Evolutionary conservation across 2,329 filamentous ascomycete genomes (phyloP), one percentile per base, ranked within the genome.

Genomic region (Neocatenulostroma microsporum): DNA sequence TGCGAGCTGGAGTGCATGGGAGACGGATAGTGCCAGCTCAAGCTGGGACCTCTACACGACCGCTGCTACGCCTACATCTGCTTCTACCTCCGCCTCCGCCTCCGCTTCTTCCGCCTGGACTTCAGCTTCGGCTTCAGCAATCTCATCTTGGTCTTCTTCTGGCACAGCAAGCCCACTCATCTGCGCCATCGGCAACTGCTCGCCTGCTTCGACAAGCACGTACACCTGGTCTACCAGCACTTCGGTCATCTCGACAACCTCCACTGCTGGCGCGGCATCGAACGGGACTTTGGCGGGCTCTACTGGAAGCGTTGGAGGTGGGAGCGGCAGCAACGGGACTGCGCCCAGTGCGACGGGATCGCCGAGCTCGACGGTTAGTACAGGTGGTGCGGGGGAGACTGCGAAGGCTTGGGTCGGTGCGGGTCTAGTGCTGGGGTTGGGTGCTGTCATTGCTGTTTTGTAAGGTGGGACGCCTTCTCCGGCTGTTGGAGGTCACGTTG

Each of bases 1-100:
- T 20, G 23, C 30, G 24, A 14, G 32, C 34, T 46, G 44, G 40
- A 36, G 30, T 25, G 39, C 37, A n/a, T 35, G 29, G 21, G 37
- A 38, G 33, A 39, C 40, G 9, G 42, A 40, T 28, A 37, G 24
- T 8, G 36, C 40, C 3, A 34, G 24, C 14, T 40, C 39, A 11
- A 40, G 26, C 36, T 46, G 36, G 36, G 44, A 46, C 23, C 36
- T 46, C 12, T 44, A 44, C 37, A 45, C 39, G 18, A 39, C 40
- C n/a, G 30, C 31, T 2, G 7, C 34, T 10, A 26, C 25, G 11
- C 18, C 23, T 10, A 11, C 28, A 9, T 9, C 31, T n/a, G 30
- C 31, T 2, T 10, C 34, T 10, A 26, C 25, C 13, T 21, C 23
- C 8, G 12, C 28, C 8, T 9, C 31, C 5, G 33, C 24, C 23